Base-by-base conservation (phyloP, 1,139 yeast species). In the Yamadazyma membranifaciens region DNA sequence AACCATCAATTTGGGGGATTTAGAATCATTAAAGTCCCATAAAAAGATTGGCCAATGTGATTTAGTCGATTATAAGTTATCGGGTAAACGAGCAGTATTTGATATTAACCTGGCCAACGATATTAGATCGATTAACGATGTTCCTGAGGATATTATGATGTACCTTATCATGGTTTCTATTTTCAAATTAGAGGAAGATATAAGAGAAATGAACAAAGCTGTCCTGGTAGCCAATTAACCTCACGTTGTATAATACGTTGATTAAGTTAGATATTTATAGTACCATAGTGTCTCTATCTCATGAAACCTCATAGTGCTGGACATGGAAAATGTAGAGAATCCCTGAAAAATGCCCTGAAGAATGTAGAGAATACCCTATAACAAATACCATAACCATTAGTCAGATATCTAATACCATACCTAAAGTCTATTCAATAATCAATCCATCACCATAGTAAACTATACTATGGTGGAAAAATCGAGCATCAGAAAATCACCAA, bases 31-130 rank as follows among this genome's bases (percentile, higher is more conserved):
- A 12, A 25, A 32, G 6, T 15, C 38, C 2, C 4, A 14, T 15
- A 36, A 17, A 20, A 36, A 29, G 14, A 28, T 36, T 22, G 38
- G 38, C n/a, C 38, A 29, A 29, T 36, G 16, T 29, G 28, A 36
- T 36, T n/a, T 29, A 3, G 14, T 15, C 7, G 24, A 36, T 15
- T 27, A 28, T 7, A 29, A 11, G 10, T 7, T 29, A 4, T 7
- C 15, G 2, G 38, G 38, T 22, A 36, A 36, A 14, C n/a, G 17
- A 9, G 28, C 28, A n/a, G 13, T 20, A n/a, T 36, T 36, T 17
- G 39, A 36, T 5, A 36, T 36, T 7, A 36, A 36, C 22, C 34
- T 36, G 38, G 4, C 29, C 3, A 30, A 9, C 6, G 3, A 10
- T 13, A 30, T 36, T 5, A 15, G n/a, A 29, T n/a, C 33, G 6